phyloP scores from a whole-genome alignment of 805 yeast species.

The Candida gorgasii region DNA sequence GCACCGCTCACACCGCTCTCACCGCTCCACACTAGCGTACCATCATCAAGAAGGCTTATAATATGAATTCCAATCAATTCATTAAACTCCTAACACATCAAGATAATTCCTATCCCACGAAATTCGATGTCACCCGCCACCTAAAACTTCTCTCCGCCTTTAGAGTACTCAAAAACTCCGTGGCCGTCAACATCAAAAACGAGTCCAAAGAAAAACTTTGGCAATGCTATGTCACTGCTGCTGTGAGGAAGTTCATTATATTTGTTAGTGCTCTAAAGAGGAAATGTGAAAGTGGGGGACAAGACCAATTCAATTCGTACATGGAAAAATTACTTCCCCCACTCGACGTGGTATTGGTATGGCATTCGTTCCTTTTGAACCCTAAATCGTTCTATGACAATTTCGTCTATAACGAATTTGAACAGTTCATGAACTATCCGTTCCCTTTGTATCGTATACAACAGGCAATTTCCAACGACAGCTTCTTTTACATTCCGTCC shows the following conservation, averaged over 20 bases:
- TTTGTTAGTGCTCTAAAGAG: constrained; percentile 18
- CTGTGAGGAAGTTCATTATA: constrained; percentile 23
- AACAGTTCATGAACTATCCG: constrained; percentile 13
- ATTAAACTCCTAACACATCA: neutral
- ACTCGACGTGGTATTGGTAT: constrained; percentile 22
- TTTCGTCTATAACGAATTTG: constrained; percentile 12
- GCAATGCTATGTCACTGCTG: constrained; percentile 23
- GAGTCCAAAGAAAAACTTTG: constrained; percentile 16
- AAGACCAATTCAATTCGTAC: neutral
- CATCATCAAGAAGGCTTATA: too few species aligned
- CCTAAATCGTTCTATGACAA: constrained; percentile 18
- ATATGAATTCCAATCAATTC: neutral
- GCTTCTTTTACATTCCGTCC: constrained; percentile 12
- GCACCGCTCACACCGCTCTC: too few species aligned
- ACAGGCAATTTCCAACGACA: constrained; percentile 9
- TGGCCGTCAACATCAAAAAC: neutral
- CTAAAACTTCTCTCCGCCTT: constrained; percentile 23
- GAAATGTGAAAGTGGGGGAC: neutral
- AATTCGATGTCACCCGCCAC: constrained; percentile 17
- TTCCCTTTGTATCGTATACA: constrained; percentile 19
- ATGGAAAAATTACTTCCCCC: constrained; percentile 17
- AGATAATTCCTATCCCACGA: neutral
- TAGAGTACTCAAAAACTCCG: constrained; percentile 8
- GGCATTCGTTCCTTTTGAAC: constrained; percentile 24
- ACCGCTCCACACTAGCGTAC: too few species aligned